Base-by-base conservation (phyloP, 2,329 filamentous ascomycete species). In the Thelonectria rubi region DNA sequence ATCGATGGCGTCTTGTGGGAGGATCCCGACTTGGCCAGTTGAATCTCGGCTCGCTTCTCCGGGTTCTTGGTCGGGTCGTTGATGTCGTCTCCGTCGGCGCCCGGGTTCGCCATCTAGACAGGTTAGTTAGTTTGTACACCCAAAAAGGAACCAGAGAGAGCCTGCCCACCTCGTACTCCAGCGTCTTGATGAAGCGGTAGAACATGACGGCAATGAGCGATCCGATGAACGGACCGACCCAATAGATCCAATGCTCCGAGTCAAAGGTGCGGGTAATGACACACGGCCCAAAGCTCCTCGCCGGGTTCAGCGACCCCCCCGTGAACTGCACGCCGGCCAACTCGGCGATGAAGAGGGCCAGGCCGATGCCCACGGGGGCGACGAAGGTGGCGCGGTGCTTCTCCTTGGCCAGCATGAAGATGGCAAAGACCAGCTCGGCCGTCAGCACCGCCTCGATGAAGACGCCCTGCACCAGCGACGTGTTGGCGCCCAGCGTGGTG, bases 341-440 rank as follows among this genome's bases (percentile, higher is more conserved):
- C 63, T 82, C 77, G 3, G 76, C 74, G 39, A 82, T 77, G 68
- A 83, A 83, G 5, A 82, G 70, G 14, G 79, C 76, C 58, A 83
- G 69, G 2, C 80, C 80, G 46, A 84, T 83, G 5, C 81, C 81
- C 1, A 83, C 73, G 0, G 81, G 81, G 14, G 81, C 81, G 15
- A 83, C 75, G 55, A 81, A 82, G 1, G 80, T 83, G 0, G 75
- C 80, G 5, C 75, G 73, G 56, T 83, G 81, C 67, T 83, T 82
- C 70, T 83, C 81, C 24, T 80, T 80, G 20, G 81, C 81, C n/a
- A 83, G 75, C 81, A 83, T 82, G 63, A 83, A 81, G 55, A 83
- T 81, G 11, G 80, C 79, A 58, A 83, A 82, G 14, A 81, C 75
- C 24, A 84, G 65, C 63, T 83, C 78, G 11, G 80, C 78, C 3